Base-by-base conservation (phyloP, 2,329 filamentous ascomycete species). In the Scolecobasidium constrictum region DNA sequence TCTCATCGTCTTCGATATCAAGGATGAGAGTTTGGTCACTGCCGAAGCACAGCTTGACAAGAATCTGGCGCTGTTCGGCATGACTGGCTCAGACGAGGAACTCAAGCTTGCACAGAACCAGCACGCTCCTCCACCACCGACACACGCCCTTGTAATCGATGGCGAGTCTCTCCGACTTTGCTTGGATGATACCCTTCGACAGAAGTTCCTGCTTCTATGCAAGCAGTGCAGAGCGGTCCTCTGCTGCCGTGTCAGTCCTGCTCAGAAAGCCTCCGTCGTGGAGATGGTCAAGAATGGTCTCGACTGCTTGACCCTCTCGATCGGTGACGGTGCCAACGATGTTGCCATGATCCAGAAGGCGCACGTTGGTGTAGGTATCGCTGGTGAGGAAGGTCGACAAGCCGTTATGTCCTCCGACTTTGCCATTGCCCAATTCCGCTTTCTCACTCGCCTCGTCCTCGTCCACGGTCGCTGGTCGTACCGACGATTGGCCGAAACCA, bases 291-390 rank as follows among this genome's bases (percentile, higher is more conserved):
- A 95, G 69, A 81, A 81, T 48, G 90, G 92, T 18, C 69, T 98
- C 35, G 86, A 96, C 58, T 88, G 96, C 56, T 94, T 98, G 79
- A 95, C 92, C 1, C 73, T 95, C 22, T 88, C 87, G 1, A 84
- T 95, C 46, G 88, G 88, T 47, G 88, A 95, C 55, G 88, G 88
- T 56, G 88, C 88, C 57, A 95, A 95, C 60, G 88, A 95, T 62
- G 86, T 95, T 48, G 87, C 88, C 51, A 95, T 95, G 88, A 95
- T 95, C 53, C 88, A 95, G 63, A 87, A 94, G 63, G 88, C 88
- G 13, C 86, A 95, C 59, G 86, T 95, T n/a, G 88, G 88, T 59
- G 87, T 95, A 35, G 88, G 88, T 63, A 94, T 95, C 59, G 87
- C 86, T 48, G 88, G 88, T 65, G 83, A 90, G 50, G 88, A 94